Evolutionary conservation across 352 stramenopile species (phyloP).

Genomic region (Globisporangium nunn): DNA sequence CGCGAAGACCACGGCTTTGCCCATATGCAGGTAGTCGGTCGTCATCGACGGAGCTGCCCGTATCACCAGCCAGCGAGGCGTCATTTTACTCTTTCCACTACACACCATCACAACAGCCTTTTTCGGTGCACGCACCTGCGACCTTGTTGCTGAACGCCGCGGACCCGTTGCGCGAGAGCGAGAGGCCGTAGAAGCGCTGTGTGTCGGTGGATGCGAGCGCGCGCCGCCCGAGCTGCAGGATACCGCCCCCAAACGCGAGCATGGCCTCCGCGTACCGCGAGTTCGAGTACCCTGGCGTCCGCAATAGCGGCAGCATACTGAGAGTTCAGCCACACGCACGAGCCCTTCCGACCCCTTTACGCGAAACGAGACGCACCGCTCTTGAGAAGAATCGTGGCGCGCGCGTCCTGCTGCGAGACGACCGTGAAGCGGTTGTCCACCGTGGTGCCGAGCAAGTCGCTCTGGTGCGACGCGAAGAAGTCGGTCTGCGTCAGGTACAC

Average conservation of each 20-base stretch:
- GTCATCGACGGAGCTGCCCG: slow-evolving; percentile 45
- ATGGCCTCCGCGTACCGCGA: slow-evolving; percentile 62
- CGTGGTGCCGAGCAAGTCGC: slow-evolving; percentile 70
- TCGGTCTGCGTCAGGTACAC: slow-evolving; percentile 75
- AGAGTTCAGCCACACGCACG: background rate
- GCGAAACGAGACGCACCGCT: slow-evolving; percentile 29
- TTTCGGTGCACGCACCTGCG: slow-evolving; percentile 21
- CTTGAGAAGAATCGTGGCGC: slow-evolving; percentile 73
- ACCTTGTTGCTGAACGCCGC: slow-evolving; percentile 61
- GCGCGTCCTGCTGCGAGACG: slow-evolving; percentile 48
- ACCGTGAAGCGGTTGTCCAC: slow-evolving; percentile 81
- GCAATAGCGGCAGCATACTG: background rate
- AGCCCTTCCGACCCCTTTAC: background rate
- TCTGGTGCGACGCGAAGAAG: slow-evolving; percentile 79
- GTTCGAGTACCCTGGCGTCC: slow-evolving; percentile 51
- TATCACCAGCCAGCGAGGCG: background rate
- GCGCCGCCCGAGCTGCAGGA: slow-evolving; percentile 53
- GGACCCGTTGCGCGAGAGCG: slow-evolving; percentile 62
- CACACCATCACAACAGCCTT: background rate
- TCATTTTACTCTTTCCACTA: background rate
- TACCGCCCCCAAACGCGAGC: slow-evolving; percentile 56
- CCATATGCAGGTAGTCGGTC: slow-evolving; percentile 57
- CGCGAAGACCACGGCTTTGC: slow-evolving; percentile 58
- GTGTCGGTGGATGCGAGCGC: slow-evolving; percentile 37
- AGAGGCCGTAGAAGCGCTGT: slow-evolving; percentile 63